phyloP scores from a whole-genome alignment of 2,329 filamentous ascomycete genomes.

The Xylariaceae sp. region DNA sequence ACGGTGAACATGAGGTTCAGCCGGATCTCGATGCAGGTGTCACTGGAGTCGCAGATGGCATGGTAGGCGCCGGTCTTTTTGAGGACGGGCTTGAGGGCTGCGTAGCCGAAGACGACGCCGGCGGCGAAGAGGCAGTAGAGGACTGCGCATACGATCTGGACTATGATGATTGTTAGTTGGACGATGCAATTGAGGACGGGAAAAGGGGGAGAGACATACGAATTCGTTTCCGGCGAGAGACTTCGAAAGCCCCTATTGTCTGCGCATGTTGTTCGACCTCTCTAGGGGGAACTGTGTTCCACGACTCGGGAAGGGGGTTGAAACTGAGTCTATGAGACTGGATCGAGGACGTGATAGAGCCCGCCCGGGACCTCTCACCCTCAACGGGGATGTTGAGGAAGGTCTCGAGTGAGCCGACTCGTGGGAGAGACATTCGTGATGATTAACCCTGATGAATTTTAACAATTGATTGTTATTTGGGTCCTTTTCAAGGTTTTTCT shows the following conservation, averaged over 20 bases:
- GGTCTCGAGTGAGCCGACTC: constrained; percentile 49
- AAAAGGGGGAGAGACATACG: constrained; percentile 35
- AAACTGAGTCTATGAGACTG: constrained; percentile 48
- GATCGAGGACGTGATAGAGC: constrained; percentile 37
- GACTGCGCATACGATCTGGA: constrained; percentile 63
- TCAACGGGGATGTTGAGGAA: constrained; percentile 40
- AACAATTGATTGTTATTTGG: background rate
- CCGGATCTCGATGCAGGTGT: constrained; percentile 51
- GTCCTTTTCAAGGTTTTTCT: background rate
- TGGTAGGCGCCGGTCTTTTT: constrained; percentile 67
- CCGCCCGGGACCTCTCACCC: constrained; percentile 36
- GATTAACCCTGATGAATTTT: background rate
- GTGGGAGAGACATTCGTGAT: constrained; percentile 46
- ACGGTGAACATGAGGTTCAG: constrained; percentile 92
- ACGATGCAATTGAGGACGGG: too few species aligned
- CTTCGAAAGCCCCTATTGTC: constrained; percentile 49
- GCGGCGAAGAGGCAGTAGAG: constrained; percentile 72
- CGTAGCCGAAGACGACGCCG: constrained; percentile 78
- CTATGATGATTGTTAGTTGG: constrained; percentile 36
- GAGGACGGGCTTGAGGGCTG: constrained; percentile 75
- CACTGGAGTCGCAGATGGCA: constrained; percentile 48
- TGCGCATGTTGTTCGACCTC: constrained; percentile 38
- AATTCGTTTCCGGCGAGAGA: constrained; percentile 49
- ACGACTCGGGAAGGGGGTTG: constrained; percentile 50
- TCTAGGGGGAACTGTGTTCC: constrained; percentile 40